phyloP scores from a whole-genome alignment of 169 alveolate species.

The Babesia microti region DNA sequence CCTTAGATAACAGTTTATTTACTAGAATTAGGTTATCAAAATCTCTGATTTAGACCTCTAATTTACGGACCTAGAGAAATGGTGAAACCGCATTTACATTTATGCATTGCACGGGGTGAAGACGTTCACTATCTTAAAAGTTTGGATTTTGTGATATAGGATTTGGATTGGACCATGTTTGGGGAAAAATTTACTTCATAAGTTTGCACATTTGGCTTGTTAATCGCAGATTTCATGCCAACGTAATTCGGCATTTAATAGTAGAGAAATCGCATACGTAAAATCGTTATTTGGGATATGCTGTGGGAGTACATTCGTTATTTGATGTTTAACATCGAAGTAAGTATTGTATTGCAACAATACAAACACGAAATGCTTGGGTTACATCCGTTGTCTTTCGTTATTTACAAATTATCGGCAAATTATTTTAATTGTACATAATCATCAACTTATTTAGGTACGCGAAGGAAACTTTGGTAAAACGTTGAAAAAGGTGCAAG shows the following conservation, averaged over 20 bases:
- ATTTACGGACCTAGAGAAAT: too few species aligned
- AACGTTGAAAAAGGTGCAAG: conserved; percentile 40
- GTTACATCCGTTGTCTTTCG: too few species aligned
- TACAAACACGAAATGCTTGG: too few species aligned
- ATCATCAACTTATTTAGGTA: conserved; percentile 12
- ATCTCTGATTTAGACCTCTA: too few species aligned
- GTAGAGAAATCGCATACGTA: conserved; percentile 26
- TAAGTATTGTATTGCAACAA: neutral
- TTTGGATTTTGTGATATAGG: conserved; percentile 15
- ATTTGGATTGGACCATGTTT: conserved; percentile 8
- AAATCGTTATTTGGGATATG: conserved; percentile 36
- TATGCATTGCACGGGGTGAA: conserved; percentile 21
- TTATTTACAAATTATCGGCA: too few species aligned
- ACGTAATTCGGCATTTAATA: conserved; percentile 2
- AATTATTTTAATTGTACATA: too few species aligned
- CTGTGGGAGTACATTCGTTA: conserved; percentile 24
- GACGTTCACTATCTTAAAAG: conserved; percentile 22
- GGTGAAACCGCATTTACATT: too few species aligned
- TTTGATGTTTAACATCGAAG: conserved; percentile 15
- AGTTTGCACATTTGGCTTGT: conserved; percentile 39
- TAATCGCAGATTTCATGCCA: conserved; percentile 29
- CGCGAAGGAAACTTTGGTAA: conserved; percentile 16
- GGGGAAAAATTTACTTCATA: conserved; percentile 20
- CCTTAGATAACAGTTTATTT: too few species aligned
- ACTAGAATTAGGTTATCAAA: too few species aligned